Percentiles rank a stretch among this genome's conserved stretches.
Conservation (phyloP, 2,329 filamentous ascomycete species). For the Alternaria hordeiaustralica region DNA sequence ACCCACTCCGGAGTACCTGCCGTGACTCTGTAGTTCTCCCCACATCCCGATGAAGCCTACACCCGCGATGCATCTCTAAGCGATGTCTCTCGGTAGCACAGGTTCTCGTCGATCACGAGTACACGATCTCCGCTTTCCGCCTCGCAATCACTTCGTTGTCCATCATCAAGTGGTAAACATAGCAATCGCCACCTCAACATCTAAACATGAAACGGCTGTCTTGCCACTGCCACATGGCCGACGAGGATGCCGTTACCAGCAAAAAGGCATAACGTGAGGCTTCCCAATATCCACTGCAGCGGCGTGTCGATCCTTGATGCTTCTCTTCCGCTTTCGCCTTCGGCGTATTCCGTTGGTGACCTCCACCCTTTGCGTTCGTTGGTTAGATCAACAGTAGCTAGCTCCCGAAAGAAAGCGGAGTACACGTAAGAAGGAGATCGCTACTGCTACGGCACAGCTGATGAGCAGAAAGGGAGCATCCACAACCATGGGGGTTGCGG, state of each 20-base stretch:
- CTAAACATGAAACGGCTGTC: neutral
- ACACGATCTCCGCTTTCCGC: neutral
- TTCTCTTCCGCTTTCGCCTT: conserved; percentile 6
- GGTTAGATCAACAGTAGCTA: neutral
- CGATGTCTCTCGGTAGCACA: neutral
- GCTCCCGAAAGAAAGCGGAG: conserved; percentile 1
- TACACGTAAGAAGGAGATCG: conserved; percentile 4
- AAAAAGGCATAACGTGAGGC: neutral
- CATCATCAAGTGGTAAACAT: conserved; percentile 2
- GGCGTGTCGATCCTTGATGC: conserved; percentile 5
- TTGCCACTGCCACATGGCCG: conserved; percentile 16
- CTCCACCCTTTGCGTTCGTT: neutral
- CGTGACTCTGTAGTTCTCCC: neutral
- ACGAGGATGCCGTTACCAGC: conserved; percentile 1
- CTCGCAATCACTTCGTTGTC: neutral
- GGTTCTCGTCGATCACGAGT: neutral
- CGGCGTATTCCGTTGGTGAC: conserved; percentile 4
- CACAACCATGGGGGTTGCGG: neutral
- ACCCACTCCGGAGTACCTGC: neutral
- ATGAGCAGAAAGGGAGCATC: neutral
- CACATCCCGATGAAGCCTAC: conserved; percentile 7
- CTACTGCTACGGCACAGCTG: neutral
- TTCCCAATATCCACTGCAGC: conserved; percentile 8
- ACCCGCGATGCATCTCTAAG: conserved; percentile 4
- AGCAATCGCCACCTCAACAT: conserved; percentile 6